Percentiles rank a stretch among this genome's conserved stretches.
These are phyloP conservation scores for Bipolaris sorokiniana DNA, from an alignment of 2,329 filamentous ascomycete genomes.

Conservation along the genomic window DNA sequence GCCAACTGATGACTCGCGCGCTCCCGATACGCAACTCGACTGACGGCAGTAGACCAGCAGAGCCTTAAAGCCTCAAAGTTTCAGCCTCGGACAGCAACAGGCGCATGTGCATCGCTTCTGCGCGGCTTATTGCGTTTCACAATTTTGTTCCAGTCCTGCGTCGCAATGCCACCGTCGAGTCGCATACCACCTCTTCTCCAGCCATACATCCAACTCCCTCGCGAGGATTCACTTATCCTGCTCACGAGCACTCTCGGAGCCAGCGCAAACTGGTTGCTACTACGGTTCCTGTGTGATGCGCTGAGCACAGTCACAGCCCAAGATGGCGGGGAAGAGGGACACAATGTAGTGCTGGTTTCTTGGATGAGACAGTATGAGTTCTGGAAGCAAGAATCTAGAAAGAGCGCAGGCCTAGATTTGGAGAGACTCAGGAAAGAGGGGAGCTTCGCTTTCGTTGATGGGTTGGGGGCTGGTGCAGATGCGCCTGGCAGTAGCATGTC, in stretches of 20 bases:
- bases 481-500: background rate
- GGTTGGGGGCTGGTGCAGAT: constrained; percentile 64
- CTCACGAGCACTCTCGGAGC: constrained; percentile 68
- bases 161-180: constrained; percentile 50
- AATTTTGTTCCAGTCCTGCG: constrained; percentile 8
- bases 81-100: too few species aligned
- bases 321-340: constrained; percentile 37
- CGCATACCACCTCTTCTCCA: constrained; percentile 69
- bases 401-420: constrained; percentile 75
- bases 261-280: constrained; percentile 61
- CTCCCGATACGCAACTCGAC: too few species aligned
- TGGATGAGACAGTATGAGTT: constrained; percentile 80
- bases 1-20: too few species aligned
- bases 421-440: constrained; percentile 63
- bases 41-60: too few species aligned
- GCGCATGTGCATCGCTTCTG: too few species aligned
- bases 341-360: constrained; percentile 73
- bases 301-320: constrained; percentile 38
- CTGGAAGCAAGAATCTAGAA: constrained; percentile 74
- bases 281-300: constrained; percentile 59
- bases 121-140: background rate
- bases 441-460: constrained; percentile 77
- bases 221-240: constrained; percentile 66
- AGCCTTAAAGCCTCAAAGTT: too few species aligned
- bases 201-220: constrained; percentile 65